phyloP scores from a whole-genome alignment of 305 asterid genomes.

The Fraxinus albicans region DNA sequence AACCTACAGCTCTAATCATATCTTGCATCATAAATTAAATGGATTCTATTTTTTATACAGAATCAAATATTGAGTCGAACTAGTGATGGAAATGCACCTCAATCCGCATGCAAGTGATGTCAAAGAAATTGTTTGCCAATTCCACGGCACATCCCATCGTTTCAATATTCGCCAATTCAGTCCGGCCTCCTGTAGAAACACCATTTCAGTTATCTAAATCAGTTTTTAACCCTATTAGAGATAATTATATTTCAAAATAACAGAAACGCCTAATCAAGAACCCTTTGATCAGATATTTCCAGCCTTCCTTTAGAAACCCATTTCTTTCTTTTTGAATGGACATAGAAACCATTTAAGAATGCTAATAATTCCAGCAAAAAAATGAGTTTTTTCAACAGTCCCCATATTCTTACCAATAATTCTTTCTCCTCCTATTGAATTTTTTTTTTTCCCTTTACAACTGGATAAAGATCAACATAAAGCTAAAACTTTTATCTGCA shows the following conservation, averaged over 20 bases:
- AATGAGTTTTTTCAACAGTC: not conserved
- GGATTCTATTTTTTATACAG: not conserved
- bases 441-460: not conserved
- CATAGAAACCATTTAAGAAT: not conserved
- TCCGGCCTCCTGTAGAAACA: slow-evolving; percentile 46
- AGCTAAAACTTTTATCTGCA: not conserved
- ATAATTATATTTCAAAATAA: not conserved
- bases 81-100: slow-evolving; percentile 51
- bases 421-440: slow-evolving; percentile 6
- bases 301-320: not conserved
- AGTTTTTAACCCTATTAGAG: not conserved
- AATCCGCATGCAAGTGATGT: slow-evolving; percentile 93
- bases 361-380: not conserved
- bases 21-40: slow-evolving; percentile 7
- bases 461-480: not conserved
- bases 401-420: not conserved
- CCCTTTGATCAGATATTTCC: not conserved
- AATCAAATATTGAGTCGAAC: not conserved
- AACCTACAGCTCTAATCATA: not conserved
- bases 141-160: slow-evolving; percentile 98
- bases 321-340: not conserved
- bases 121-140: slow-evolving; percentile 89
- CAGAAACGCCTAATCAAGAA: not conserved
- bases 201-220: slow-evolving; percentile 2
- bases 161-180: slow-evolving; percentile 64